phyloP scores from a whole-genome alignment of 495 filamentous ascomycete genomes.

The Lasiosphaeria miniovina region DNA sequence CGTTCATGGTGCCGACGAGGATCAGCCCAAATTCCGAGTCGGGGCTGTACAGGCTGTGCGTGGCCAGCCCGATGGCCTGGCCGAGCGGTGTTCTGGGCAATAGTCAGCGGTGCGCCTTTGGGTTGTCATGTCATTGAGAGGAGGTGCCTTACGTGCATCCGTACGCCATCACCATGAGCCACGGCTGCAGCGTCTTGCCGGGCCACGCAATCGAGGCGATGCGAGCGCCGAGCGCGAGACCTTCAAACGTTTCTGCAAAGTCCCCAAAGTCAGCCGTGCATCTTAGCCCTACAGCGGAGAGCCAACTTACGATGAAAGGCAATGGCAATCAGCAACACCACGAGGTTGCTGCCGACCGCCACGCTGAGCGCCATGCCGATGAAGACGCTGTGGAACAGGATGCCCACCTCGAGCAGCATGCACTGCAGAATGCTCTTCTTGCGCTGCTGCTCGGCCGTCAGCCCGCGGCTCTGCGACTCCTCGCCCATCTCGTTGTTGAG shows the following conservation, averaged over 20 bases:
- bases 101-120: neutral
- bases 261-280: neutral
- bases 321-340: conserved; percentile 78
- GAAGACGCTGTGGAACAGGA: conserved; percentile 82
- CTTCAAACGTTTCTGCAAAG: conserved; percentile 59
- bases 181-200: conserved; percentile 58
- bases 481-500: conserved; percentile 28
- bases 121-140: neutral
- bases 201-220: conserved; percentile 63
- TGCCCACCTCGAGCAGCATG: conserved; percentile 76
- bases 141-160: conserved; percentile 49
- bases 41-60: conserved; percentile 82
- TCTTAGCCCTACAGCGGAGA: neutral
- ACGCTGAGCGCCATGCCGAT: conserved; percentile 86
- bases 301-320: conserved; percentile 61
- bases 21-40: conserved; percentile 73
- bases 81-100: conserved; percentile 78
- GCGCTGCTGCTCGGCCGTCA: conserved; percentile 41
- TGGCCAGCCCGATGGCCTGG: conserved; percentile 81
- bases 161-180: conserved; percentile 90
- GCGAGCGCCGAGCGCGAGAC: conserved; percentile 68
- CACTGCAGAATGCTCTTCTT: conserved; percentile 70
- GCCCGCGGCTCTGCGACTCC: conserved; percentile 17
- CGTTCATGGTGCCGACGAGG: conserved; percentile 90
- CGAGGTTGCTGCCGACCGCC: conserved; percentile 67